phyloP scores from a whole-genome alignment of 441 rosid genomes.

The Metrosideros polymorpha region DNA sequence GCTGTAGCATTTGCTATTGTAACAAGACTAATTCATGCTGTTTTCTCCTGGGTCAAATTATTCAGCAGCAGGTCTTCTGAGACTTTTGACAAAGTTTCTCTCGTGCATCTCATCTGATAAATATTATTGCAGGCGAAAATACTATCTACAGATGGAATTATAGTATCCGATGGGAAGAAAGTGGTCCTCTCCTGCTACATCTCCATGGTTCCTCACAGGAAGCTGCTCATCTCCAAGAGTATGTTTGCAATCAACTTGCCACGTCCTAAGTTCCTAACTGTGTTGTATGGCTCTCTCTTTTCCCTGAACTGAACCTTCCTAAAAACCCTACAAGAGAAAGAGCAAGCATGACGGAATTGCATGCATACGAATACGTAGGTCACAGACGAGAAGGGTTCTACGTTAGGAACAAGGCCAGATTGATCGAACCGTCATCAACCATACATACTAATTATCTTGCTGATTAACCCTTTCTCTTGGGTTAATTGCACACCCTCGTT shows the following conservation, averaged over 20 bases:
- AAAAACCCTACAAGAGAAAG: neutral
- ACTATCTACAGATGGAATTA: neutral
- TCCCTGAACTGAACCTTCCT: neutral
- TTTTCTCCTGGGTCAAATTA: neutral
- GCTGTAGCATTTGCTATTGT: neutral
- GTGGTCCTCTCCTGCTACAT: neutral
- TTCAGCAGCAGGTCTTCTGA: neutral
- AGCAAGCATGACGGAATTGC: neutral
- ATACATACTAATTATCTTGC: neutral
- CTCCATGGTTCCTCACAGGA: neutral
- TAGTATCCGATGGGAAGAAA: neutral
- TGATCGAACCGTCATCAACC: neutral
- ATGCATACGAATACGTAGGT: neutral
- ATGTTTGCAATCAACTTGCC: neutral
- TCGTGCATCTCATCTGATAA: neutral
- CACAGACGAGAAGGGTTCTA: neutral
- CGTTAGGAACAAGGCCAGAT: neutral
- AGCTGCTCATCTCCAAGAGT: neutral
- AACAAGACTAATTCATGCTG: neutral
- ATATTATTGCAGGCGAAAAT: neutral
- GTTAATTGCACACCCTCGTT: no score
- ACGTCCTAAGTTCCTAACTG: neutral
- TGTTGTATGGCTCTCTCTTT: neutral
- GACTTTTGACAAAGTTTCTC: neutral
- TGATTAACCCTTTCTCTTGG: neutral